These are phyloP conservation scores for Penicillium sp. DNA, from an alignment of 2,329 filamentous ascomycete species.

Conservation along the genomic window DNA sequence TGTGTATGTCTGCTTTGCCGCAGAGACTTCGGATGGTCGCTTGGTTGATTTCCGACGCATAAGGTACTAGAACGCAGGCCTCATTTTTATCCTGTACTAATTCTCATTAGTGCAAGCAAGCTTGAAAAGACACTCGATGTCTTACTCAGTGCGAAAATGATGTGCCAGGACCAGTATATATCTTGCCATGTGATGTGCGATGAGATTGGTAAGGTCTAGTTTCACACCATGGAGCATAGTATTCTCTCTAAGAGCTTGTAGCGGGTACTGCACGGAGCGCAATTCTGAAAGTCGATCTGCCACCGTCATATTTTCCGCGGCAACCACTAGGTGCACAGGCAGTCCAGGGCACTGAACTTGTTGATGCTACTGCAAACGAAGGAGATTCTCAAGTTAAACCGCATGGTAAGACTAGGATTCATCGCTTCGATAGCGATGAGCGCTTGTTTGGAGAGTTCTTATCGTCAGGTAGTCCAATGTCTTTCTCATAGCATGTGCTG, in stretches of 20 bases:
- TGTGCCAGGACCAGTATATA: constrained; percentile 61
- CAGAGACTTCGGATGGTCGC: constrained; percentile 70
- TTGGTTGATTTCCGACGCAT: constrained; percentile 71
- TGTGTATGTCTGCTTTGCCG: constrained; percentile 75
- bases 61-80: constrained; percentile 47
- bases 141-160: constrained; percentile 63
- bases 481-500: not conserved
- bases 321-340: not conserved
- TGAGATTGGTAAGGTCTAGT: constrained; percentile 65
- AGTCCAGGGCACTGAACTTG: too few species aligned
- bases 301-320: constrained; percentile 49
- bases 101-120: constrained; percentile 60
- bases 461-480: constrained; percentile 39
- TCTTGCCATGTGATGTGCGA: constrained; percentile 80
- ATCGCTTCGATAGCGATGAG: constrained; percentile 60
- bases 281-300: constrained; percentile 56
- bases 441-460: constrained; percentile 60
- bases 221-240: not conserved
- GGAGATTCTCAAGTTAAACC: constrained; percentile 23
- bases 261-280: constrained; percentile 63
- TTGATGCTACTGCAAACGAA: not conserved
- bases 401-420: constrained; percentile 31
- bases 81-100: constrained; percentile 29
- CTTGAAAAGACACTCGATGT: constrained; percentile 67
- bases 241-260: constrained; percentile 31